These are phyloP conservation scores for Macrocybe gigantea DNA, from an alignment of 768 basidiomycete species.

Conservation along the genomic window DNA sequence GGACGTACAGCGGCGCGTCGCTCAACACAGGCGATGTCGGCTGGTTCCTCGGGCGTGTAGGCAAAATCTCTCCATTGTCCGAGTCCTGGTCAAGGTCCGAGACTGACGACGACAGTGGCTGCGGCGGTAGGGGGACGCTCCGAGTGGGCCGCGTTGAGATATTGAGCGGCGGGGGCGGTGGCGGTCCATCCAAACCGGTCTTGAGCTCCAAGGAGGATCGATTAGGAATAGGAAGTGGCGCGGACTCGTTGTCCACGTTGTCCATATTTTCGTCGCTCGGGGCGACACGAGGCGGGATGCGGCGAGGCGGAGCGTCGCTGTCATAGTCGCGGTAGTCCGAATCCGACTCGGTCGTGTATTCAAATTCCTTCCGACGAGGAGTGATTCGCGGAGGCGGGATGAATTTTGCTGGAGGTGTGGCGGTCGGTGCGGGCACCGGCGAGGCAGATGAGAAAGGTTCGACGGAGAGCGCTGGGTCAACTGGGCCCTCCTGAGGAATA, in stretches of 20 bases:
- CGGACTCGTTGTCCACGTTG: constrained; percentile 14
- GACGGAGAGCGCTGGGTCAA: constrained; percentile 5
- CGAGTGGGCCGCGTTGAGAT: constrained; percentile 10
- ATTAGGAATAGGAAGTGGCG: constrained; percentile 14
- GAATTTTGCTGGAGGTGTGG: constrained; percentile 7
- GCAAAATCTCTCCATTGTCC: constrained; percentile 1
- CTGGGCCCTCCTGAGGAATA: neutral
- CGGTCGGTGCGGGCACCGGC: constrained; percentile 5
- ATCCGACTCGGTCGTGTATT: constrained; percentile 12
- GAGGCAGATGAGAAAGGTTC: constrained; percentile 4
- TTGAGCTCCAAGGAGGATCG: constrained; percentile 8
- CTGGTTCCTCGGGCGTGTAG: neutral
- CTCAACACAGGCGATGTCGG: neutral
- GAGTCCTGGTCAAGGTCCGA: neutral
- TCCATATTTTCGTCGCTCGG: constrained; percentile 9
- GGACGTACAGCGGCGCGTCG: neutral
- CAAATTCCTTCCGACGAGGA: constrained; percentile 19
- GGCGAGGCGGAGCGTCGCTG: constrained; percentile 9
- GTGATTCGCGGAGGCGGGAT: constrained; percentile 20
- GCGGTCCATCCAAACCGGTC: neutral
- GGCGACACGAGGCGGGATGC: constrained; percentile 6
- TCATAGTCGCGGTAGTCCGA: constrained; percentile 8
- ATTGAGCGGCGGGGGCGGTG: constrained; percentile 3
- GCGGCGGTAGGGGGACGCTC: neutral
- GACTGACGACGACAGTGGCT: neutral